A percentile compares a stretch with the other conserved stretches of the same genome.
Evolutionary conservation across 2,329 filamentous ascomycete genomes (phyloP).

Genomic region (Herpotrichia juniperi): DNA sequence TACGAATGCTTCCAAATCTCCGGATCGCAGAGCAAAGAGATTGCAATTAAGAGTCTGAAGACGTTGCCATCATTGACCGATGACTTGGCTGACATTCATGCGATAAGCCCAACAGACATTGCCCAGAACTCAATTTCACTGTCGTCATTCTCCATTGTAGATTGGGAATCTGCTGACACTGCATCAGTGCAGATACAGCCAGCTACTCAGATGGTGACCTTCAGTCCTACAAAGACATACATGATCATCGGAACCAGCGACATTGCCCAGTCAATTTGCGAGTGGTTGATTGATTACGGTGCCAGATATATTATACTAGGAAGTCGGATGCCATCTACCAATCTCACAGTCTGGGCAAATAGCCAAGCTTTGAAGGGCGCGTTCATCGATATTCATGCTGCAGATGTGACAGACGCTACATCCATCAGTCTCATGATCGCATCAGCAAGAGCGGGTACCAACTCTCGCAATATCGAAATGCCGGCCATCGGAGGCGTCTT

Average conservation of each 20-base stretch:
- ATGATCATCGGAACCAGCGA: conserved; percentile 23
- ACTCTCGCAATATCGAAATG: conserved; percentile 5
- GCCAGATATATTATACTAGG: conserved; percentile 36
- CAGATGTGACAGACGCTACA: conserved; percentile 21
- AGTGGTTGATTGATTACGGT: conserved; percentile 24
- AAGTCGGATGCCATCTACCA: conserved; percentile 47
- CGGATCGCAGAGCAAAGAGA: too few relatives aligned
- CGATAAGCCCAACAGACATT: conserved; percentile 3
- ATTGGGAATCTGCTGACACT: conserved; percentile 9
- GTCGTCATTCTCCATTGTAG: conserved; percentile 5
- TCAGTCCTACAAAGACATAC: conserved; percentile 19
- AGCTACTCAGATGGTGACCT: background rate
- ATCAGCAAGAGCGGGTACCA: background rate
- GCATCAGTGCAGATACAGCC: conserved; percentile 5
- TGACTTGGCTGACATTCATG: background rate
- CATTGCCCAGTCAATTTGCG: conserved; percentile 18
- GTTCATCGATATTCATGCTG: conserved; percentile 1
- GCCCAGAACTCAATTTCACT: background rate
- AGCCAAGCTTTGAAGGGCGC: conserved; percentile 7
- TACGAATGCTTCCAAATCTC: background rate
- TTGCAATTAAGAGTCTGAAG: background rate
- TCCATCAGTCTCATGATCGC: background rate
- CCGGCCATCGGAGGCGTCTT: conserved; percentile 20
- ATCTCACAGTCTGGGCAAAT: background rate
- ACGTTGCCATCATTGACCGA: background rate